Evolutionary conservation across 2,329 filamentous ascomycete species (phyloP), one percentile per base, ranked within the genome.

Genomic region (Aaosphaeria pasadenensis): DNA sequence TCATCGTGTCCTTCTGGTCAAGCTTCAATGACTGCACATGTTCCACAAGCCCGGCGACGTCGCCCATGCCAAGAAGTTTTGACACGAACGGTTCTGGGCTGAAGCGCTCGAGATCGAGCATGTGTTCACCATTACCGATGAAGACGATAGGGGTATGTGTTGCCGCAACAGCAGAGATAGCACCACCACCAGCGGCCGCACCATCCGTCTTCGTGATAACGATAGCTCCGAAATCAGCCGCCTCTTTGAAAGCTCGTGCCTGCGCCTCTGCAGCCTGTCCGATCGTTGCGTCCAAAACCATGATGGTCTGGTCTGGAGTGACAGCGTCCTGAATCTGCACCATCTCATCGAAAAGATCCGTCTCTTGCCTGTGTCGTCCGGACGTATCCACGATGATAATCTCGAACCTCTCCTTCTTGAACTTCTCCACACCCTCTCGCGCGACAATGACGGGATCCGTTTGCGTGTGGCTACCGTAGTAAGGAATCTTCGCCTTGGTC

Each of bases 161-260:
- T 2, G 94, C 94, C 1, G 94, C 94, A 48, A 99, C 94, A 7
- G 94, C 94, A 4, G 92, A 97, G 48, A 99, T 99, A 52, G 94
- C 94, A 75, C 94, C 94, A 78, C 94, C 94, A 61, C 94, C 94
- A 42, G 89, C 89, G 1, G 94, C 94, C 59, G 96, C 90, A 55
- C 94, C 94, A 67, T 99, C 94, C 0, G 92, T 97, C 77, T 99
- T 99, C 45, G 94, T 99, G 66, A 99, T 96, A 66, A 99, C 96
- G 63, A 99, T 99, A 56, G 94, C 91, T 66, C 94, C 94, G 61
- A 97, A 99, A 70, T 96, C 90, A 32, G 94, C 91, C 0, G 91
- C 89, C 57, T 95, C 91, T 71, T 99, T 99, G 83, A 99, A 99
- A 0, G 94, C 94, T 62, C 95, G 87, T 45, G 90, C 91, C 69